Evolutionary conservation across 2,329 filamentous ascomycete genomes (phyloP), one percentile per base, ranked within the genome.

Genomic region (Alternaria panax): DNA sequence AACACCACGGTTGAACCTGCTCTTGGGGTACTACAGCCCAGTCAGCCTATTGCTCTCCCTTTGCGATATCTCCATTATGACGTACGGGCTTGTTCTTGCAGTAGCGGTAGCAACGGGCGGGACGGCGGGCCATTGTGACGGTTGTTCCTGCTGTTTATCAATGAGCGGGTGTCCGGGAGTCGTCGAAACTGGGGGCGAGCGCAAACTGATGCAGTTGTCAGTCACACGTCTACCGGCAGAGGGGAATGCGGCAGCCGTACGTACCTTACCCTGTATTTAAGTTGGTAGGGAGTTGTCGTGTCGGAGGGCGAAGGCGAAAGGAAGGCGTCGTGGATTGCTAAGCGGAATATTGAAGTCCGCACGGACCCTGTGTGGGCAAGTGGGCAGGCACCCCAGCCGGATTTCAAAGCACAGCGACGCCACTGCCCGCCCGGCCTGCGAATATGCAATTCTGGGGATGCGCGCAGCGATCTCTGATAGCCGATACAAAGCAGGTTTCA

Each of bases 1-100:
- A 75, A 97, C 93, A 98, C 95, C 95, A 88, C 95, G 93, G 92
- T 99, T 99, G 92, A 98, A 99, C 80, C 95, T 92, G 78, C 93
- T 97, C 91, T 99, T 99, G 78, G 95, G 95, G 86, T 97, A 98
- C 84, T 94, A 92, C 91, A 95, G 71, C 65, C 50, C 40, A 51
- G 64, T 75, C 64, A 75, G 72, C 66, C 59, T 64, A 67, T 57
- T 48, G 8, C 48, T 58, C 54, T 66, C 46, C 56, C 66, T 63
- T 72, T 66, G 75, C 27, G n/a, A 5, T 41, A 27, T 51, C 24
- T 53, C 25, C 40, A 41, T 40, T 62, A 41, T 51, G 55, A 75
- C 74, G 62, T 77, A 77, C 85, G 82, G 96, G 93, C 93, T 97
- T 97, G 91, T 98, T 99, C 92, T 99, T 99, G 93, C 95, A 99